Evolutionary conservation across 192 early-diverging fungal genomes (phyloP).

Genomic region (Entrophospora sp.): DNA sequence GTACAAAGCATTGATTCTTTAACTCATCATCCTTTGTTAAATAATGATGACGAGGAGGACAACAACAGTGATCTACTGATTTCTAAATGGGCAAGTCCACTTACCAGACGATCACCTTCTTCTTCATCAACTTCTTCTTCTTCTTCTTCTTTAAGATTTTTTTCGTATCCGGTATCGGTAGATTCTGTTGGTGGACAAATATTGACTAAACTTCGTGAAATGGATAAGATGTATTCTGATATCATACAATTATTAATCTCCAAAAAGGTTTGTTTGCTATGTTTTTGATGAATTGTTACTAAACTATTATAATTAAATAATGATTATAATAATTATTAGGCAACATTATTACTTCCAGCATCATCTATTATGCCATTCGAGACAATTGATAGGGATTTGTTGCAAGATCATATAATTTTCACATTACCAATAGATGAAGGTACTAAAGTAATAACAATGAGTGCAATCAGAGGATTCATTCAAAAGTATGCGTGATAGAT

Average conservation of each 20-base stretch:
- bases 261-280: slow-evolving; percentile 9
- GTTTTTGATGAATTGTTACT: not conserved
- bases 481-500: slow-evolving; percentile 6
- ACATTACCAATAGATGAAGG: not conserved
- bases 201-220: slow-evolving; percentile 8
- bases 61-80: not conserved
- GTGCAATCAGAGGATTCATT: slow-evolving; percentile 2
- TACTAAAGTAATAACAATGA: slow-evolving; percentile 9
- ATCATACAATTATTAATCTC: slow-evolving; percentile 6
- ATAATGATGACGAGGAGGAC: slow-evolving; percentile 10
- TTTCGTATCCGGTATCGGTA: not conserved
- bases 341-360: slow-evolving; percentile 13
- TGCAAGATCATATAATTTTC: slow-evolving; percentile 16
- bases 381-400: not conserved
- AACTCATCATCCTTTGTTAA: slow-evolving; percentile 2
- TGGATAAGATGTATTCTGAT: not conserved
- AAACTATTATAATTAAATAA: not conserved
- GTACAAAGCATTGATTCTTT: not conserved
- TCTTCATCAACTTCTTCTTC: not conserved
- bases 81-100: not conserved
- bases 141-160: not conserved
- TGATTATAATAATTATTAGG: slow-evolving; percentile 7
- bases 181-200: slow-evolving; percentile 8
- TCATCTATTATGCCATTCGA: not conserved
- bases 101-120: not conserved